These are phyloP conservation scores for Aspergillus japonicus DNA, from an alignment of 2,329 filamentous ascomycete species.

Conservation along the genomic window DNA sequence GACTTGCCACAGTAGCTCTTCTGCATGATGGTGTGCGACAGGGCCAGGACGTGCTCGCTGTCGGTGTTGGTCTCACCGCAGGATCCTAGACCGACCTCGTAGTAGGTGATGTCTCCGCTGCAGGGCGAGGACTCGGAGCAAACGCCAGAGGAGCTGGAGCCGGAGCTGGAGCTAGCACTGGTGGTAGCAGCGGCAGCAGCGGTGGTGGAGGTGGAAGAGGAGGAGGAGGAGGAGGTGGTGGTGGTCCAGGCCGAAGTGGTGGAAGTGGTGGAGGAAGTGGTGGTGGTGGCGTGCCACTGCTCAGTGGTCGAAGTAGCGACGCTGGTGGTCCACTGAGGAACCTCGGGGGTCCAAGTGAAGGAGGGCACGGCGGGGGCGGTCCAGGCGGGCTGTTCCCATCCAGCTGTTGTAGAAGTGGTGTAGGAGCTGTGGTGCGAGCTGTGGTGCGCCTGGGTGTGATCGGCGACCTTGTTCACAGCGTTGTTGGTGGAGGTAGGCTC, in stretches of 20 bases:
- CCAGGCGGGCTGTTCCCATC: conserved; percentile 1
- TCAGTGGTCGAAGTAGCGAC: not conserved
- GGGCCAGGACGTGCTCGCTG: conserved; percentile 64
- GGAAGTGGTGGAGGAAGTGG: conserved; percentile 1
- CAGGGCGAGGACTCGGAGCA: conserved; percentile 29
- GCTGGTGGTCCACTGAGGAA: conserved; percentile 7
- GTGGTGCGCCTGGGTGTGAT: conserved; percentile 3
- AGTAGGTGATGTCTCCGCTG: conserved; percentile 72
- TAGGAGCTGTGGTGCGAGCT: conserved; percentile 16
- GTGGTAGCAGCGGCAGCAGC: not conserved
- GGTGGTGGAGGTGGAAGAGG: conserved; percentile 2
- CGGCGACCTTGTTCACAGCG: conserved; percentile 15
- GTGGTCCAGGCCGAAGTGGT: conserved; percentile 7
- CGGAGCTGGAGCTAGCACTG: conserved; percentile 4
- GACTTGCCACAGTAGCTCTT: conserved; percentile 70
- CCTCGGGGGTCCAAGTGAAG: conserved; percentile 15
- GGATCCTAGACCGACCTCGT: conserved; percentile 60
- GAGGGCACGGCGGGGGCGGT: conserved; percentile 13
- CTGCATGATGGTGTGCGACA: conserved; percentile 64
- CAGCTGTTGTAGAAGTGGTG: not conserved
- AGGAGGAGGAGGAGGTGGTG: conserved; percentile 4
- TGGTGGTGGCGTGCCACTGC: not conserved
- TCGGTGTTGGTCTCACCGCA: conserved; percentile 66
- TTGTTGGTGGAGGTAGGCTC: conserved; percentile 23
- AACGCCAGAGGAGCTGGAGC: conserved; percentile 24